Evolutionary conservation across 2,329 filamentous ascomycete genomes (phyloP).

Genomic region (Fusarium haematococcum): DNA sequence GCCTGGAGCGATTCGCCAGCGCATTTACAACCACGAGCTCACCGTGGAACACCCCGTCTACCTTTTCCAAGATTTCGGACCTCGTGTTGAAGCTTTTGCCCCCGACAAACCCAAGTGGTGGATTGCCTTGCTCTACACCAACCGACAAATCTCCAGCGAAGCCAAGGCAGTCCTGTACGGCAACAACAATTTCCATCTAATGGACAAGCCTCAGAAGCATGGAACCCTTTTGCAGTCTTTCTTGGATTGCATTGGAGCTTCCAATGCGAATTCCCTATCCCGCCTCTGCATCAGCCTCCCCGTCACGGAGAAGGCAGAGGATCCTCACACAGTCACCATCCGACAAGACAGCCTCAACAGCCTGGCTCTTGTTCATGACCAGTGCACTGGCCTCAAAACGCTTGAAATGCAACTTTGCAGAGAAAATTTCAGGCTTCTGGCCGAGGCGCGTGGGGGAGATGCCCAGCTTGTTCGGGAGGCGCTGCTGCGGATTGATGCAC

Average conservation of each 20-base stretch:
- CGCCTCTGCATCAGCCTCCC: constrained; percentile 23
- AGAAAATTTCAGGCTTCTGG: constrained; percentile 10
- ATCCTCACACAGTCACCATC: background rate
- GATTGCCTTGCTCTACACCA: constrained; percentile 20
- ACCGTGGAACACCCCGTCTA: constrained; percentile 13
- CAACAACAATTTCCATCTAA: constrained; percentile 10
- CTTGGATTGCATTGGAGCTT: constrained; percentile 12
- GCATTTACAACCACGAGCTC: constrained; percentile 16
- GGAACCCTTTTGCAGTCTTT: constrained; percentile 14
- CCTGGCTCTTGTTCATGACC: constrained; percentile 9
- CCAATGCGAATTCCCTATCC: constrained; percentile 13
- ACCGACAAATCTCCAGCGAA: constrained; percentile 11
- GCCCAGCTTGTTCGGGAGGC: constrained; percentile 6
- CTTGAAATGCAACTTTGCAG: constrained; percentile 14
- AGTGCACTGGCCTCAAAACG: constrained; percentile 13
- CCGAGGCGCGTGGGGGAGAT: background rate
- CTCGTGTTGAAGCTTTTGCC: constrained; percentile 18
- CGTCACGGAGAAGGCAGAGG: background rate
- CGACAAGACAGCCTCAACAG: constrained; percentile 13
- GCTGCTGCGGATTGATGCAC: constrained; percentile 15
- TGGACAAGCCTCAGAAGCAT: constrained; percentile 10
- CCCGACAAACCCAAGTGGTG: constrained; percentile 15
- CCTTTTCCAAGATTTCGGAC: constrained; percentile 16
- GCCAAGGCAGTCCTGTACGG: constrained; percentile 16
- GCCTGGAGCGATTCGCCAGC: background rate